Percentiles rank a stretch among this genome's conserved stretches.
phyloP scores from a whole-genome alignment of 2,329 filamentous ascomycete genomes.

The Lomentospora prolificans region DNA sequence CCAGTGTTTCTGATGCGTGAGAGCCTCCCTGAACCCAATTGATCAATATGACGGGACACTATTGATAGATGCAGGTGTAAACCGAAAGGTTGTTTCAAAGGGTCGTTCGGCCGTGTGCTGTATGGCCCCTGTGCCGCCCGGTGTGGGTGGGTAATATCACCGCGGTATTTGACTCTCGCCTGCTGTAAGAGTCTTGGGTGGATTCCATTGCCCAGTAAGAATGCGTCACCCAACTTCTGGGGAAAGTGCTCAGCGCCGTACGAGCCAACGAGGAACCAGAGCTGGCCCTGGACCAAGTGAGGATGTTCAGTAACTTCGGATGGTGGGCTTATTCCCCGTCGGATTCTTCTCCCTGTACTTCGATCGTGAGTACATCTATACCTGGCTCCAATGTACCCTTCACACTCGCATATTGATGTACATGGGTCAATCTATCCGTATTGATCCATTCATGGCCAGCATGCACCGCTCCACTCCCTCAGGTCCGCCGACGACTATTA shows the following conservation, averaged over 20 bases:
- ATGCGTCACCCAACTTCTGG: neutral
- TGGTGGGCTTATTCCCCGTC: neutral
- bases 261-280: neutral
- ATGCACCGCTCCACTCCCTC: neutral
- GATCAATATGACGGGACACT: neutral
- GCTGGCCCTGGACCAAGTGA: neutral
- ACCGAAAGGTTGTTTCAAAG: neutral
- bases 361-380: neutral
- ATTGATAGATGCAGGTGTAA: neutral
- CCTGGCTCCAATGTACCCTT: too few species aligned
- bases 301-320: neutral
- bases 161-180: neutral
- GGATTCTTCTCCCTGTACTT: neutral
- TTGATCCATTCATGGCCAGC: neutral
- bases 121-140: neutral
- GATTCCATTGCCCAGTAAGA: slow-evolving; percentile 1
- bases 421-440: too few species aligned
- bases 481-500: neutral
- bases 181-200: too few species aligned
- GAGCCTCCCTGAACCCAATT: neutral
- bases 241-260: neutral
- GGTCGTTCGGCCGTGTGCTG: neutral
- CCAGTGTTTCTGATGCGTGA: neutral
- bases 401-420: too few species aligned
- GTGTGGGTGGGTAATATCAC: neutral